Base-by-base conservation (phyloP, 148 eudicot genomes). In the Polygonum maritimum region DNA sequence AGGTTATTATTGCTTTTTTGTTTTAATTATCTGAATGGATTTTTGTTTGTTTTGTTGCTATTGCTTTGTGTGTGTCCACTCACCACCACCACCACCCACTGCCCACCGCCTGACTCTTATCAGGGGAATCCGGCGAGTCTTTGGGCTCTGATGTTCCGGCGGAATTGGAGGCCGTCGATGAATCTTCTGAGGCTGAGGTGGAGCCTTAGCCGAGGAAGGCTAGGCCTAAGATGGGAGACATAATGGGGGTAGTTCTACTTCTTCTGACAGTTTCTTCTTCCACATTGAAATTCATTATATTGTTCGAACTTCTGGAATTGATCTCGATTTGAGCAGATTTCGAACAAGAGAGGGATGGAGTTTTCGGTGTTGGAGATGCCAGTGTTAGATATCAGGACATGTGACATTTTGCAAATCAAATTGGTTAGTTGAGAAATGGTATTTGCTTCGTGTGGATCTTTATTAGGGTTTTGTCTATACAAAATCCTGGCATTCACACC, bases 401-500 rank as follows among this genome's bases (percentile, higher is more conserved):
- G 99, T 11, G 99, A 92, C 83, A 63, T 96, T 79, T 86, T 96
- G 58, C 87, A 92, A 81, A 83, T 96, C 76, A 96, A 83, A 83
- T 77, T 90, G 94, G 99, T 88, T 87, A 79, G 80, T 80, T 48
- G 33, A 49, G 38, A 9, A 67, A 16, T 10, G 36, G 71, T 67
- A n/a, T 36, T 16, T 57, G 31, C 31, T n/a, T 21, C 10, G 63
- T 57, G 63, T 22, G 63, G 33, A 9, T 57, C 63, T 57, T 21
- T 16, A 67, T 67, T 67, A 38, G 21, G 71, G 45, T 67, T 67
- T 67, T 36, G 19, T 88, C 92, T 1, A 90, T 81, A 79, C 98
- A 94, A 81, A 94, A 94, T 89, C 97, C 97, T 48, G 98, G 98
- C 40, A 86, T 94, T 76, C 98, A 94, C 85, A 89, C 97, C 48